Conservation (phyloP, 2,329 filamentous ascomycete genomes). For the Simplicillium sp. region DNA sequence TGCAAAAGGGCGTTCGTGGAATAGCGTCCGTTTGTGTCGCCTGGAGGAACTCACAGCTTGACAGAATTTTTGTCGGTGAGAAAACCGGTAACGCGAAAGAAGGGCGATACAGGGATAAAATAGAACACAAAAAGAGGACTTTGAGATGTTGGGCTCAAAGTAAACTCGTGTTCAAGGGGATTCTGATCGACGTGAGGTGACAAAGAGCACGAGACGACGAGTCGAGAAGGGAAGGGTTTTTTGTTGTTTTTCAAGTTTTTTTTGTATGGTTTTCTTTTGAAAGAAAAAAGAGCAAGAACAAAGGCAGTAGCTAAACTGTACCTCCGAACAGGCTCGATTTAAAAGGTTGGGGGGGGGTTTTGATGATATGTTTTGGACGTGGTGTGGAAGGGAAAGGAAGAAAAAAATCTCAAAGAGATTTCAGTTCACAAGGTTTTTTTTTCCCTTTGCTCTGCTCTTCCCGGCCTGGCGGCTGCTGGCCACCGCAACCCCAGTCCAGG, state of each 20-base stretch:
- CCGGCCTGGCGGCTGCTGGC: too few species aligned
- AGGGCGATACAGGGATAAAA: slow-evolving; percentile 12
- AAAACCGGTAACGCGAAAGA: slow-evolving; percentile 19
- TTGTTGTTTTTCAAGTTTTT: slow-evolving; percentile 50
- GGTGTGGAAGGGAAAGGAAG: slow-evolving; percentile 30
- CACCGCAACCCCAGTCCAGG: too few species aligned
- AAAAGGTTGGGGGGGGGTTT: slow-evolving; percentile 29
- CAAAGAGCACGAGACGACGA: slow-evolving; percentile 7
- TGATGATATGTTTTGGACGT: slow-evolving; percentile 40
- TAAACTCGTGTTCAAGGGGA: slow-evolving; percentile 14
- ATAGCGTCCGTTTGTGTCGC: too few species aligned
- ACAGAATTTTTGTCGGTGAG: too few species aligned
- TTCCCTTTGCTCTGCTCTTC: slow-evolving; percentile 10
- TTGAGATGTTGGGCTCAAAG: slow-evolving; percentile 14
- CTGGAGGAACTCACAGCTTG: too few species aligned
- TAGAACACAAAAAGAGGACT: slow-evolving; percentile 10
- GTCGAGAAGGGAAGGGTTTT: slow-evolving; percentile 49
- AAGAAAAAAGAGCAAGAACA: slow-evolving; percentile 47
- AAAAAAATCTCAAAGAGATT: slow-evolving; percentile 29
- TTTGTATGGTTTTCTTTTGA: slow-evolving; percentile 45
- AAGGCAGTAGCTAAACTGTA: slow-evolving; percentile 50
- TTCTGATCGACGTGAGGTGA: slow-evolving; percentile 3
- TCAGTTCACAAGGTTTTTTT: slow-evolving; percentile 21
- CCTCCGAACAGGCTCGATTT: slow-evolving; percentile 42
- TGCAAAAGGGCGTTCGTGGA: background rate